Base-by-base conservation (phyloP, 148 eudicot species). In the Rheum nobile region DNA sequence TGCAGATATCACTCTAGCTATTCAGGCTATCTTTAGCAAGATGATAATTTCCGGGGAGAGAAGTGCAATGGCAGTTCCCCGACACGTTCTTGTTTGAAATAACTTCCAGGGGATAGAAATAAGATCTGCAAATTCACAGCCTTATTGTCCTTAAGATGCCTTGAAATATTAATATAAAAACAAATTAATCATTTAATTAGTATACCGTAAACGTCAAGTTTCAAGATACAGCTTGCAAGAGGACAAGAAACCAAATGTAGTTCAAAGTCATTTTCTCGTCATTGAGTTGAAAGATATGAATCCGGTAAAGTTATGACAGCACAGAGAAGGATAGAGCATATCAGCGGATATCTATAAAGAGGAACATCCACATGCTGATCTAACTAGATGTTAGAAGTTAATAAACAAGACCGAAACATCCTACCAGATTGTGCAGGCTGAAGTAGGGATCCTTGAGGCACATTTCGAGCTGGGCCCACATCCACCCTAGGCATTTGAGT, bases 381-480 rank as follows among this genome's bases (percentile, higher is more conserved):
- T 61, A 61, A 29, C 19, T 29, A 61, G 37, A 61, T 13, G 7
- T 13, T 31, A 61, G 19, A 65, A 32, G 39, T 65, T 34, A 65
- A 28, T 9, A 72, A 47, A 72, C 21, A 61, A 68, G 65, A 14
- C 12, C 39, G 73, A 69, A 35, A 22, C 57, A 79, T 41, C 75
- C 75, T 77, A 88, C 96, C 93, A 79, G 89, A 63, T 81, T 82
- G 79, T 71, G 71, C 75, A 72, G 79, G 69, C 71, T 76, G 74
- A 74, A 81, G 78, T 38, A 86, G 92, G 21, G 85, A 79, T 35
- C 78, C 84, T 78, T 79, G 85, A 70, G 86, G 82, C 47, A 85
- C 77, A 81, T 59, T 86, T 79, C 84, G 90, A 65, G 79, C 79
- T 12, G 80, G 68, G 80, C 78, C 77, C 80, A 85, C 75, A 77